These are phyloP conservation scores for Trichoderma harzianum DNA, from an alignment of 2,329 filamentous ascomycete genomes.

Conservation along the genomic window DNA sequence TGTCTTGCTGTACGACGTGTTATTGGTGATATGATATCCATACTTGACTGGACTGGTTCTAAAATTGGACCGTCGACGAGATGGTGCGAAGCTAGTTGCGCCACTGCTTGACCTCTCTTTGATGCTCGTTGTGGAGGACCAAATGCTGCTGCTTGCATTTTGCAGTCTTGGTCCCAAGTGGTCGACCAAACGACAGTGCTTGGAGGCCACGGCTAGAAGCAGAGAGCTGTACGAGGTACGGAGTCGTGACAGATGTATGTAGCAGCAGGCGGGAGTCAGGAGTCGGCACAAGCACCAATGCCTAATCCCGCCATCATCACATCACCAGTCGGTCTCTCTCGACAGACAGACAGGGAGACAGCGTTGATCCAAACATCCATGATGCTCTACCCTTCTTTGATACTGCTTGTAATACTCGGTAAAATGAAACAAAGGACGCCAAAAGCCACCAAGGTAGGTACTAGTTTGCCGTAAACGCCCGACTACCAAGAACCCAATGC, in stretches of 20 bases:
- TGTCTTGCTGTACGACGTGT: background rate
- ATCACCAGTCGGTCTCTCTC: background rate
- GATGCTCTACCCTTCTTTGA: background rate
- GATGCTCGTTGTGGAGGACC: background rate
- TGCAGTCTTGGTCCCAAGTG: background rate
- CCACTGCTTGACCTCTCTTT: background rate
- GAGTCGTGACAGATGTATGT: conserved; percentile 1
- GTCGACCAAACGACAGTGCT: background rate
- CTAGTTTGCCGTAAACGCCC: background rate
- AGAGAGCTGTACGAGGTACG: background rate
- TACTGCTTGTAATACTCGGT: background rate
- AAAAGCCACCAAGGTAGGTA: background rate
- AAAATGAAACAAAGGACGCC: background rate
- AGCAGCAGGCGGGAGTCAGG: background rate
- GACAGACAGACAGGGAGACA: background rate
- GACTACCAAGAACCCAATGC: background rate
- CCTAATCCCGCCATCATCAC: background rate
- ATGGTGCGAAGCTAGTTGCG: background rate
- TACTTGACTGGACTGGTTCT: background rate
- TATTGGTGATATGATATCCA: background rate
- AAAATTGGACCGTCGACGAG: background rate
- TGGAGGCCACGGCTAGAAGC: background rate
- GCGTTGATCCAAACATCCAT: background rate
- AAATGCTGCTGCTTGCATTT: background rate
- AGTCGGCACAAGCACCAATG: background rate